Conservation (phyloP, 495 filamentous ascomycete genomes). For the Penicillium canescens region DNA sequence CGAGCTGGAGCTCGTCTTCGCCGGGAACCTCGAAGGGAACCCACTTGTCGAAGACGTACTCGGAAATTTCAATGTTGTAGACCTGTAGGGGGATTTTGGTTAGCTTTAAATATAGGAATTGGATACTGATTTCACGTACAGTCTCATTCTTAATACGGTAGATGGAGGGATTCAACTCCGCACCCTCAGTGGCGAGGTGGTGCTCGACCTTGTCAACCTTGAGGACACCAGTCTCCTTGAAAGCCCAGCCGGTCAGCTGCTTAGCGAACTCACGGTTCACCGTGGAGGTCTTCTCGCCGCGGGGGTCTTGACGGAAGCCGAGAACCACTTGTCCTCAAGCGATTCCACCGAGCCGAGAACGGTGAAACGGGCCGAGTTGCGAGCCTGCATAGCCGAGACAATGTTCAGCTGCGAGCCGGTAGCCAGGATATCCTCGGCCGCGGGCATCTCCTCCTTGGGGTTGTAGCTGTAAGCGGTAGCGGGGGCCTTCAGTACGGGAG, state of each 20-base stretch:
- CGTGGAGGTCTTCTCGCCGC: slow-evolving; percentile 57
- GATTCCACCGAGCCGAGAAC: slow-evolving; percentile 85
- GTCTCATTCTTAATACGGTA: slow-evolving; percentile 98
- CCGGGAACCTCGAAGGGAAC: slow-evolving; percentile 69
- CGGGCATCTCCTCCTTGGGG: slow-evolving; percentile 78
- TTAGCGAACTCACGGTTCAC: slow-evolving; percentile 85
- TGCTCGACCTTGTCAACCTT: slow-evolving; percentile 83
- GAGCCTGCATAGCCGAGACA: slow-evolving; percentile 81
- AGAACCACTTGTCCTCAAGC: slow-evolving; percentile 88
- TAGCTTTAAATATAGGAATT: slow-evolving; percentile 19
- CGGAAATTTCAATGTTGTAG: slow-evolving; percentile 85
- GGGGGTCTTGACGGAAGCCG: slow-evolving; percentile 68
- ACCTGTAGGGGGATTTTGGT: slow-evolving; percentile 52
- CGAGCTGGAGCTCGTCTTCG: slow-evolving; percentile 79
- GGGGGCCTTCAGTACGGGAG: slow-evolving; percentile 79
- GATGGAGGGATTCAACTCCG: slow-evolving; percentile 75
- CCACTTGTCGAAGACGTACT: slow-evolving; percentile 71
- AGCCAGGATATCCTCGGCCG: slow-evolving; percentile 78
- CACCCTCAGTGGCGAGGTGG: slow-evolving; percentile 56
- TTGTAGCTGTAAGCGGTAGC: slow-evolving; percentile 90
- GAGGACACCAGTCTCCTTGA: slow-evolving; percentile 89
- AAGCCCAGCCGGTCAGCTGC: slow-evolving; percentile 83
- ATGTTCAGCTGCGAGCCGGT: slow-evolving; percentile 80
- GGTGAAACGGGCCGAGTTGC: slow-evolving; percentile 89
- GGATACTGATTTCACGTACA: slow-evolving; percentile 54